Conservation (phyloP, 2,329 filamentous ascomycete species). For the Diaporthe longicolla region DNA sequence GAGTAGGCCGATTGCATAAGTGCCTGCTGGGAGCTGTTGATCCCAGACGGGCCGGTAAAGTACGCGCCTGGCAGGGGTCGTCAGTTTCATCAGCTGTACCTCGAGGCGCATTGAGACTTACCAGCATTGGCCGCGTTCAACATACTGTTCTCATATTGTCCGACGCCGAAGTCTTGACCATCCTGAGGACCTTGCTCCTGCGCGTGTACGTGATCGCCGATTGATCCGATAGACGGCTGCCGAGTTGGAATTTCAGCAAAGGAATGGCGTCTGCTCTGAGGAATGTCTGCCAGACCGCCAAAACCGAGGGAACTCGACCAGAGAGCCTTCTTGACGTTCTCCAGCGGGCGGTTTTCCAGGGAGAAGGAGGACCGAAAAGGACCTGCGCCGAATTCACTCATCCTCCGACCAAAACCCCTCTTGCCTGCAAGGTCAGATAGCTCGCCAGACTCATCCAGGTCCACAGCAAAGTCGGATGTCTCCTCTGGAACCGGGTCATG, state of each 20-base stretch:
- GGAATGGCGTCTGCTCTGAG: conserved; percentile 84
- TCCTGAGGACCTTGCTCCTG: conserved; percentile 64
- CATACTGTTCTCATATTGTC: conserved; percentile 55
- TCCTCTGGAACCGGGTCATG: conserved; percentile 74
- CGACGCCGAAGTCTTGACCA: conserved; percentile 58
- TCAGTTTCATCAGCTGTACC: conserved; percentile 47
- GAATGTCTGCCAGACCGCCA: conserved; percentile 71
- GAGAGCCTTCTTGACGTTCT: conserved; percentile 76
- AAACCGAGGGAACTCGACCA: conserved; percentile 83
- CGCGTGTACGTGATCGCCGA: conserved; percentile 64
- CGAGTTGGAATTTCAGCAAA: conserved; percentile 79
- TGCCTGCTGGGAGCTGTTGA: conserved; percentile 53
- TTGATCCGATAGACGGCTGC: conserved; percentile 74
- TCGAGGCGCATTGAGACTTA: conserved; percentile 47
- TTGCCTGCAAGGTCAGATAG: conserved; percentile 61
- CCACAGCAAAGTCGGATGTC: conserved; percentile 77
- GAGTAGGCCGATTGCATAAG: conserved; percentile 55
- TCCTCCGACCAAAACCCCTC: conserved; percentile 63
- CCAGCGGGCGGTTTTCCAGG: conserved; percentile 73
- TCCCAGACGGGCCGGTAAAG: conserved; percentile 52
- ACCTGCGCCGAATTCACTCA: conserved; percentile 69
- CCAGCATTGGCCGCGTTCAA: conserved; percentile 53
- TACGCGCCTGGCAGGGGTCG: conserved; percentile 53
- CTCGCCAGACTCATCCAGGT: conserved; percentile 75
- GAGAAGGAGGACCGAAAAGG: conserved; percentile 64